Base-by-base conservation (phyloP, 176 grass and related monocot genomes). In the Dendrocalamus sinicus region DNA sequence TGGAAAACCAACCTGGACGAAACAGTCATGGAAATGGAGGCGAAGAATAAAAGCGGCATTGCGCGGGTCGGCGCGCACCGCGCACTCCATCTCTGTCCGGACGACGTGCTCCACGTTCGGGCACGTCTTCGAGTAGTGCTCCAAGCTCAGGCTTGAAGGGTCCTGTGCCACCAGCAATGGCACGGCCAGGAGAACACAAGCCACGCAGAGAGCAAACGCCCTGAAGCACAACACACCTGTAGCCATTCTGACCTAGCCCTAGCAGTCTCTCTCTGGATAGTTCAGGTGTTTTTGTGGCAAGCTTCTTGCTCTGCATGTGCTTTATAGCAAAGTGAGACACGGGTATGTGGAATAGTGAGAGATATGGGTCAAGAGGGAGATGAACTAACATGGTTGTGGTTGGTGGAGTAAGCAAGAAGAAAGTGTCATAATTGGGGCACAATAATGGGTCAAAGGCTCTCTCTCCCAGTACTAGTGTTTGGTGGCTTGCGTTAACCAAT, bases 1-100 rank as follows among this genome's bases (percentile, higher is more conserved):
- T 8, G 22, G 15, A 28, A 13, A 59, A 26, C 24, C 15, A 46
- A 98, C 93, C 93, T 99, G 93, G 44, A 99, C 96, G 45, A 99
- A 98, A 52, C 96, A 98, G 83, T 98, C 96, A 47, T 98, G 96
- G 59, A 98, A 95, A 72, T 98, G 96, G 14, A 98, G 91, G 69
- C 96, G 96, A 13, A 98, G 94, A 77, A 98, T 73, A 61, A 94
- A 57, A 24, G 96, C 96, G 0, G 90, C 93, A 0, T 95, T 96
- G 79, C 91, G 96, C 2, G 81, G 85, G 16, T 99, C 90, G 1
- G 80, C 92, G 7, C 75, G 78, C 84, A 91, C 93, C 0, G 89
- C 89, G 10, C 93, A 92, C 79, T 95, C 92, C 96, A 94, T 94
- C 87, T 99, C 96, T 0, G 81, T 41, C n/a, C 90, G 80, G 68